Evolutionary conservation across 2,329 filamentous ascomycete genomes (phyloP).

Genomic region (Scytalidium lignicola): DNA sequence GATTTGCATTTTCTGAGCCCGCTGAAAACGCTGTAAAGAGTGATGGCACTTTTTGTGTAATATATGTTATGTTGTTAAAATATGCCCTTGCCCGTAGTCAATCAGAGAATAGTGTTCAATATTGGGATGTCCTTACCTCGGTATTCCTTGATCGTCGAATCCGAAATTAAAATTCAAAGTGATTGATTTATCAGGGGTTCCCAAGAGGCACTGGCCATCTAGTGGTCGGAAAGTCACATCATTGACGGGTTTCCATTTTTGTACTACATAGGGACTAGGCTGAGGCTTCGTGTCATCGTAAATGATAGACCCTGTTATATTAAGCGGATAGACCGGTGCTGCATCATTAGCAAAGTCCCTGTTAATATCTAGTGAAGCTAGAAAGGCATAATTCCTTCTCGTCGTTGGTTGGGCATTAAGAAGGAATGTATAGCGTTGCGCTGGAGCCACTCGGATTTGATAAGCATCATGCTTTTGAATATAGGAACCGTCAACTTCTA

Average conservation of each 20-base stretch:
- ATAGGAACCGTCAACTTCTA: slow-evolving; percentile 45
- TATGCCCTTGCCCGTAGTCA: slow-evolving; percentile 32
- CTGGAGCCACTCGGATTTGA: slow-evolving; percentile 37
- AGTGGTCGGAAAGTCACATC: slow-evolving; percentile 67
- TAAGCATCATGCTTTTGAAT: slow-evolving; percentile 29
- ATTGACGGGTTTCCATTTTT: slow-evolving; percentile 64
- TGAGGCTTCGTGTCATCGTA: slow-evolving; percentile 45
- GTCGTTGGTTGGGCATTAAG: slow-evolving; percentile 38
- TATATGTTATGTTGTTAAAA: slow-evolving; percentile 61
- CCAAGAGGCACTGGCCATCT: slow-evolving; percentile 57
- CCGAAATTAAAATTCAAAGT: slow-evolving; percentile 15
- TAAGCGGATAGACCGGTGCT: slow-evolving; percentile 35
- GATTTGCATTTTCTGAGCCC: slow-evolving; percentile 47
- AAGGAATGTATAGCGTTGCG: slow-evolving; percentile 41
- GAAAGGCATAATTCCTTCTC: slow-evolving; percentile 17
- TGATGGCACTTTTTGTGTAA: slow-evolving; percentile 59
- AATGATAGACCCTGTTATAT: slow-evolving; percentile 54
- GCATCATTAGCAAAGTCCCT: slow-evolving; percentile 43
- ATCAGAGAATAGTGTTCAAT: too few species aligned
- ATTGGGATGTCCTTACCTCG: slow-evolving; percentile 7
- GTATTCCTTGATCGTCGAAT: slow-evolving; percentile 10
- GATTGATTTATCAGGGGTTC: slow-evolving; percentile 28
- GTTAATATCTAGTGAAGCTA: slow-evolving; percentile 29
- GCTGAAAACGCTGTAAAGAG: slow-evolving; percentile 60
- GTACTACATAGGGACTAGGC: slow-evolving; percentile 48